Conservation (phyloP, 164 flowering plant genomes). For the Saururus chinensis region DNA sequence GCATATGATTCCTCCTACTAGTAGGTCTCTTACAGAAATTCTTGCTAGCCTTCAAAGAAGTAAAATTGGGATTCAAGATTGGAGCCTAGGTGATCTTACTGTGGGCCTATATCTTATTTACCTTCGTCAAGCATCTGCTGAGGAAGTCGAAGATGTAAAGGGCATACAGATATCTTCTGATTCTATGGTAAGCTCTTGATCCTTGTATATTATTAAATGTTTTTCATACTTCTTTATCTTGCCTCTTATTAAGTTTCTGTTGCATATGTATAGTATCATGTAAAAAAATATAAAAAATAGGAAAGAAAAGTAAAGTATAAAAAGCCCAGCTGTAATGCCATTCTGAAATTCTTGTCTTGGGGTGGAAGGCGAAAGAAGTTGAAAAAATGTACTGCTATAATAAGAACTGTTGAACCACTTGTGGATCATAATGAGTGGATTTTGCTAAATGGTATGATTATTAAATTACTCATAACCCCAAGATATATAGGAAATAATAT, state of each 20-base stretch:
- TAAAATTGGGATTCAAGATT: constrained; percentile 64
- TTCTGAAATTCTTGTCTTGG: not conserved
- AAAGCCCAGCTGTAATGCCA: not conserved
- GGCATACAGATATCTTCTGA: constrained; percentile 67
- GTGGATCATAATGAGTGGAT: not conserved
- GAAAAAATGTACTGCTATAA: not conserved
- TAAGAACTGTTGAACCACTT: not conserved
- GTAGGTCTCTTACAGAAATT: constrained; percentile 62
- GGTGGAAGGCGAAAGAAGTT: not conserved
- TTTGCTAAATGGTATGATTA: not conserved
- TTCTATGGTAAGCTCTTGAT: constrained; percentile 30
- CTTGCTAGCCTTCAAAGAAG: constrained; percentile 69
- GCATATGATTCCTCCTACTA: constrained; percentile 36
- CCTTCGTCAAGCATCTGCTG: constrained; percentile 72
- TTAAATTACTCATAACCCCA: too few species aligned
- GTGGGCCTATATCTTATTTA: constrained; percentile 77
- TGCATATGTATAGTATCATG: too few species aligned
- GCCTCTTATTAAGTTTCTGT: not conserved
- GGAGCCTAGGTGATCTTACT: constrained; percentile 91
- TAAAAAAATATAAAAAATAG: not conserved
- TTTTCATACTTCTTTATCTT: not conserved
- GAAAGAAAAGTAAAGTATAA: not conserved
- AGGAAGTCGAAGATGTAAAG: constrained; percentile 53
- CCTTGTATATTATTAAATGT: not conserved
- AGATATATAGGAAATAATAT: too few species aligned